phyloP scores from a whole-genome alignment of 1,284 basidiomycete genomes.

The Trametes sp. region DNA sequence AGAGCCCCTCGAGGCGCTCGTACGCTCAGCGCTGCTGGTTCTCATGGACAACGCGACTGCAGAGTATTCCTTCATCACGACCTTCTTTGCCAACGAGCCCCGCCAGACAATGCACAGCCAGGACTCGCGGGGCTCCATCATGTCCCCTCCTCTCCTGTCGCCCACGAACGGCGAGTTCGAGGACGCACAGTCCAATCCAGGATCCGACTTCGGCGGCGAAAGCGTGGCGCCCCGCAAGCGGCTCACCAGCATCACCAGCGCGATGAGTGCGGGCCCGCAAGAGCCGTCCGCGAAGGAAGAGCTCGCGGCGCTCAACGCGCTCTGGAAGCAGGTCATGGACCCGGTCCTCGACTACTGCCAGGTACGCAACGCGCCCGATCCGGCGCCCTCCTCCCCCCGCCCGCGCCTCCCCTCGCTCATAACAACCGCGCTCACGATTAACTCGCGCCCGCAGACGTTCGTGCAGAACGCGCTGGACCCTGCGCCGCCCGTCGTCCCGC shows the following conservation, averaged over 20 bases:
- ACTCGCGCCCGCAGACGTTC: conserved; percentile 78
- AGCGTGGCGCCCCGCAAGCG: conserved; percentile 36
- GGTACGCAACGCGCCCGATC: conserved; percentile 50
- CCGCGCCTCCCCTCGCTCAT: not conserved
- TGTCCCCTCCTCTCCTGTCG: conserved; percentile 50
- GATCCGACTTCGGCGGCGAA: conserved; percentile 36
- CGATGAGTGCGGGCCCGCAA: conserved; percentile 29
- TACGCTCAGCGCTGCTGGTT: conserved; percentile 87
- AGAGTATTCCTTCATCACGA: conserved; percentile 87
- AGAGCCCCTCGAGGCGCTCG: conserved; percentile 82
- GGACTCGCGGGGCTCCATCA: conserved; percentile 43
- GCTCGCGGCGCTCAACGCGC: conserved; percentile 58
- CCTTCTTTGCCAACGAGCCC: conserved; percentile 74
- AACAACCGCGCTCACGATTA: too few relatives aligned
- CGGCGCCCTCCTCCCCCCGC: too few relatives aligned
- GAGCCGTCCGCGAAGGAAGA: conserved; percentile 57
- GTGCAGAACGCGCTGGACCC: conserved; percentile 71
- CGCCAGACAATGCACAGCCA: conserved; percentile 41
- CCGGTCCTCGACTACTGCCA: conserved; percentile 86
- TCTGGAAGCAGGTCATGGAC: conserved; percentile 94
- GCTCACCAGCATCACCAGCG: conserved; percentile 39
- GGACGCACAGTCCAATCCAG: conserved; percentile 38
- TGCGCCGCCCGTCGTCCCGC: conserved; percentile 71
- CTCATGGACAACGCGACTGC: conserved; percentile 93
- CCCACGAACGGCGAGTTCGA: conserved; percentile 40